These are phyloP conservation scores for Suhomyces yuchorum DNA, from an alignment of 1,139 yeast genomes.

Conservation along the genomic window DNA sequence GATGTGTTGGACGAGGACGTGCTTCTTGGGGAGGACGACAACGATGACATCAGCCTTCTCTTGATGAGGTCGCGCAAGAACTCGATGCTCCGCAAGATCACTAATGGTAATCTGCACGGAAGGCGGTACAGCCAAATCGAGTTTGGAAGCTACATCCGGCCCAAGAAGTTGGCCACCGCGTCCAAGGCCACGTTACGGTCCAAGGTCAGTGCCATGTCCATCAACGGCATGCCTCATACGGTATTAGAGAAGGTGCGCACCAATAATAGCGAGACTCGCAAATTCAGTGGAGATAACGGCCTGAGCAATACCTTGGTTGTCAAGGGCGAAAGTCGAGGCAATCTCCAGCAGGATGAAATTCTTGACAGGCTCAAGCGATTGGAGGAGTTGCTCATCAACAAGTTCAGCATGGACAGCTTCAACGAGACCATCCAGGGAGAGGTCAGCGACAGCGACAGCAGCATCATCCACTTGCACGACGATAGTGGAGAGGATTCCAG, in stretches of 20 bases:
- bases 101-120: slow-evolving; percentile 10
- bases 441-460: slow-evolving; percentile 6
- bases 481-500: slow-evolving; percentile 3
- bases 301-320: slow-evolving; percentile 11
- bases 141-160: slow-evolving; percentile 8
- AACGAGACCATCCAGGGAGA: slow-evolving; percentile 13
- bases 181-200: slow-evolving; percentile 25
- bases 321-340: slow-evolving; percentile 2
- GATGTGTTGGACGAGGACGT: slow-evolving; percentile 16
- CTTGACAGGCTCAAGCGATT: slow-evolving; percentile 15
- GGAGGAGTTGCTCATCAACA: slow-evolving; percentile 14
- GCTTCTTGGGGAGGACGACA: slow-evolving; percentile 13
- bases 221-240: slow-evolving; percentile 19
- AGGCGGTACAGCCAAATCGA: slow-evolving; percentile 20
- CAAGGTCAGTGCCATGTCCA: slow-evolving; percentile 39
- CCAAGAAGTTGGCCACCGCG: slow-evolving; percentile 8
- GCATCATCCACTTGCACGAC: slow-evolving; percentile 2
- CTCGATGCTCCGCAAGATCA: slow-evolving; percentile 18
- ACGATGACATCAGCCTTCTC: slow-evolving; percentile 26
- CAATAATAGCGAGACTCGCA: slow-evolving; percentile 17
- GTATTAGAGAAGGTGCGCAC: slow-evolving; percentile 17
- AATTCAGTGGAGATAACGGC: slow-evolving; percentile 9
- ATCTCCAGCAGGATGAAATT: slow-evolving; percentile 12
- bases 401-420: slow-evolving; percentile 8
- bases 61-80: slow-evolving; percentile 27